These are phyloP conservation scores for Chlamydomonas eustigma DNA, from an alignment of 139 green algal species.

Conservation along the genomic window DNA sequence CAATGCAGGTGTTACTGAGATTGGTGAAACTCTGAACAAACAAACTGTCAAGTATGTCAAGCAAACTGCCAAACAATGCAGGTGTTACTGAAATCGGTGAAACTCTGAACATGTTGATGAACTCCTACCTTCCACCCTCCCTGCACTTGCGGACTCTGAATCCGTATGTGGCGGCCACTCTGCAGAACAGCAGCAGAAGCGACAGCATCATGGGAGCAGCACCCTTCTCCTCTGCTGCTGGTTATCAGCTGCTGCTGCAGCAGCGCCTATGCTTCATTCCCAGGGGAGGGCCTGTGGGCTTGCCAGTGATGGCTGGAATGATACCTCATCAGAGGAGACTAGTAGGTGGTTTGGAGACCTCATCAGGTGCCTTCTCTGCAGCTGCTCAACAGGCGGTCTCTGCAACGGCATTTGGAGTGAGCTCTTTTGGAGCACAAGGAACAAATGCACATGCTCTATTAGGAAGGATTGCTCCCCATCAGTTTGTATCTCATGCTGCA, in stretches of 20 bases:
- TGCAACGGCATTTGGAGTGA: conserved; percentile 49
- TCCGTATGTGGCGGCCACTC: conserved; percentile 37
- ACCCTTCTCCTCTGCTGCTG: no score
- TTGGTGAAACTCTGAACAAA: no score
- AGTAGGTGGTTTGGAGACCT: background rate
- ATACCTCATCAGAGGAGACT: background rate
- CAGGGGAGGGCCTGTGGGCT: conserved; percentile 26
- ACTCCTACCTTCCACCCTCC: conserved; percentile 7
- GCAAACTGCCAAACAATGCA: no score
- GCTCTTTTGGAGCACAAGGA: conserved; percentile 52
- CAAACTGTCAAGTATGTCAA: no score
- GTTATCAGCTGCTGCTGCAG: no score
- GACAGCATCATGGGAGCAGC: no score
- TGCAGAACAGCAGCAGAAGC: conserved; percentile 6
- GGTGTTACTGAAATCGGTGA: conserved; percentile 11
- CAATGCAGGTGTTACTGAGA: no score
- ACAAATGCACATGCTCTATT: conserved; percentile 63
- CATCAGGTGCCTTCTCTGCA: background rate
- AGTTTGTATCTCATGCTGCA: no score
- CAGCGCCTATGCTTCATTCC: background rate
- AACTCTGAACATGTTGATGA: conserved; percentile 21
- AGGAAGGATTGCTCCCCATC: no score
- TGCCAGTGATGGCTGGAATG: conserved; percentile 23
- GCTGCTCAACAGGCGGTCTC: conserved; percentile 28
- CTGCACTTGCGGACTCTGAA: conserved; percentile 52